These are phyloP conservation scores for Trichosporon asahii DNA, from an alignment of 1,284 basidiomycete species.

Conservation along the genomic window DNA sequence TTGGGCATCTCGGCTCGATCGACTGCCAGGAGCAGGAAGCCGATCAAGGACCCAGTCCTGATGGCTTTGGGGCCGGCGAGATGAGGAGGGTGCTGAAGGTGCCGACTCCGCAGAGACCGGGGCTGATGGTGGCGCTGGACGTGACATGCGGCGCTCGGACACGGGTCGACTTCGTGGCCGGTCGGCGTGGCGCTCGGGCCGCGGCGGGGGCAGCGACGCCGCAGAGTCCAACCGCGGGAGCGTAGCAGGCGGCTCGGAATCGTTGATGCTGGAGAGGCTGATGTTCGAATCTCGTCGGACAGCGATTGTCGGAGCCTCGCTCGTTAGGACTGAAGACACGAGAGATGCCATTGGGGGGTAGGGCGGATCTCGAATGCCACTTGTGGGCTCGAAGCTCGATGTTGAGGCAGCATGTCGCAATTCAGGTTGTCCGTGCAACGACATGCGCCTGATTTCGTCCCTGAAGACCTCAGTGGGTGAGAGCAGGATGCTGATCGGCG, in stretches of 20 bases:
- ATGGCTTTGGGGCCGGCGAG: neutral
- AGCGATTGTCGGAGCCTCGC: neutral
- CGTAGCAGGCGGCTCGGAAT: neutral
- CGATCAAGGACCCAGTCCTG: slow-evolving; percentile 17
- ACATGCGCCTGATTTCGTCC: neutral
- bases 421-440: neutral
- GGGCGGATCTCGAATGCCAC: neutral
- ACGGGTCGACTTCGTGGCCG: neutral
- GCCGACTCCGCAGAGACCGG: neutral
- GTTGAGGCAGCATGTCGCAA: neutral
- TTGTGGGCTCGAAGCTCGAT: neutral
- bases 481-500: neutral
- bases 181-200: neutral
- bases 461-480: neutral
- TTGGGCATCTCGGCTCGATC: slow-evolving; percentile 4
- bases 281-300: neutral
- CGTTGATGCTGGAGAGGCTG: neutral
- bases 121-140: neutral
- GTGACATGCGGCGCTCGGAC: slow-evolving; percentile 4
- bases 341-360: neutral
- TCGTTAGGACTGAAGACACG: neutral
- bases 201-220: neutral
- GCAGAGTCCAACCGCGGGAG: neutral
- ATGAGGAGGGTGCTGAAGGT: neutral
- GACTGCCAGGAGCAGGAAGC: neutral